These are phyloP conservation scores for Neospermospora avenae DNA, from an alignment of 2,329 filamentous ascomycete genomes.

Conservation along the genomic window DNA sequence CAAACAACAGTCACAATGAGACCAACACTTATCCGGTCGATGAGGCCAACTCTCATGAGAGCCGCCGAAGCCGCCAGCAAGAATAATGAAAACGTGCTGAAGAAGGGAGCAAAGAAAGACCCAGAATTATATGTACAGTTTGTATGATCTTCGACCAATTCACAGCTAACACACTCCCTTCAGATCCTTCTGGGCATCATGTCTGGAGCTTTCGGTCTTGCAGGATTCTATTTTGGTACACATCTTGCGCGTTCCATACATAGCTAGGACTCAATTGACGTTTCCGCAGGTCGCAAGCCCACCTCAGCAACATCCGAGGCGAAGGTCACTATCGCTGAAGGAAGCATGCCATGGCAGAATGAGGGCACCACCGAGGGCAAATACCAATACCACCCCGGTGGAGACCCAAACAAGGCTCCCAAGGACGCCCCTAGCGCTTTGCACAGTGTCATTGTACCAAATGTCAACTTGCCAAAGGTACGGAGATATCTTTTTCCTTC, in stretches of 20 bases:
- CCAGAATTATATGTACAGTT: slow-evolving; percentile 69
- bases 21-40: slow-evolving; percentile 10
- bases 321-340: slow-evolving; percentile 67
- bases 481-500: slow-evolving; percentile 26
- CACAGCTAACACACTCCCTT: slow-evolving; percentile 10
- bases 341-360: slow-evolving; percentile 89
- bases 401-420: slow-evolving; percentile 69
- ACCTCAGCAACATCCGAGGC: slow-evolving; percentile 81
- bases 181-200: slow-evolving; percentile 91
- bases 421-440: slow-evolving; percentile 92
- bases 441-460: slow-evolving; percentile 90
- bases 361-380: slow-evolving; percentile 56
- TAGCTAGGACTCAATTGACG: slow-evolving; percentile 24
- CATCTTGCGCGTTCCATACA: slow-evolving; percentile 9
- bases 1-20: slow-evolving; percentile 10
- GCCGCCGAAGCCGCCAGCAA: slow-evolving; percentile 39
- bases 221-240: slow-evolving; percentile 83
- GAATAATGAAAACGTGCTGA: slow-evolving; percentile 46
- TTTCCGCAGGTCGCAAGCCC: slow-evolving; percentile 68
- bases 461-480: slow-evolving; percentile 90
- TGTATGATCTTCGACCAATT: not conserved
- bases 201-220: slow-evolving; percentile 81
- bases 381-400: slow-evolving; percentile 65
- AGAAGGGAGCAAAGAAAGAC: slow-evolving; percentile 64
- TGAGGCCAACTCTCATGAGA: slow-evolving; percentile 18